Evolutionary conservation across 768 basidiomycete species (phyloP), one percentile per base, ranked within the genome.

Genomic region (Galerina sulciceps): DNA sequence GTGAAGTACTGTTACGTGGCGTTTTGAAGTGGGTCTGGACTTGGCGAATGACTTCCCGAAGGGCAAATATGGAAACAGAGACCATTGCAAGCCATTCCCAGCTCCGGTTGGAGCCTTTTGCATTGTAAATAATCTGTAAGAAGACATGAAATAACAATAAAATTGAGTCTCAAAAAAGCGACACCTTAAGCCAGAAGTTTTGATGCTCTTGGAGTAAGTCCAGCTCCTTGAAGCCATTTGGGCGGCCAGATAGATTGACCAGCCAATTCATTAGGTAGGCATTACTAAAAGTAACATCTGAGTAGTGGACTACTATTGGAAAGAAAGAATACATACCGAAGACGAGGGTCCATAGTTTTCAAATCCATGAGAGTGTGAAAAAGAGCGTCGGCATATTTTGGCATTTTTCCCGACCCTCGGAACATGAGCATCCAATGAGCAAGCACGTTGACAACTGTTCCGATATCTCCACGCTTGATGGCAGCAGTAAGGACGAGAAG

Each of bases 121-220:
- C 61, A 42, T 52, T 57, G 48, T 65, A 65, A 8, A 63, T 58
- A 20, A 65, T 42, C 65, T 65, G 40, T 15, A 35, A 13, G 3
- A 18, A 42, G n/a, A n/a, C n/a, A n/a, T n/a, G n/a, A n/a, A n/a
- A n/a, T n/a, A n/a, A n/a, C n/a, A n/a, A n/a, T n/a, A n/a, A n/a
- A n/a, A n/a, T n/a, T n/a, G n/a, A n/a, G n/a, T n/a, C n/a, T n/a
- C n/a, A n/a, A n/a, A 2, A 40, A 9, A 48, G 11, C 48, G 46
- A 42, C 17, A 69, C 68, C 58, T 72, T 71, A 1, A 54, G 43
- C 66, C 67, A 72, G 40, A 68, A 69, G 26, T 68, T 68, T 49
- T 49, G 52, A 55, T 45, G 54, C 22, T 45, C 54, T 20, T 55
- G 54, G 8, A 55, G 18, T n/a, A 55, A 18, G 36, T 55, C 54